A percentile compares a stretch with the other conserved stretches of the same genome.
These are phyloP conservation scores for Dimargaris verticillata DNA, from an alignment of 192 early-diverging fungal species.

Conservation along the genomic window DNA sequence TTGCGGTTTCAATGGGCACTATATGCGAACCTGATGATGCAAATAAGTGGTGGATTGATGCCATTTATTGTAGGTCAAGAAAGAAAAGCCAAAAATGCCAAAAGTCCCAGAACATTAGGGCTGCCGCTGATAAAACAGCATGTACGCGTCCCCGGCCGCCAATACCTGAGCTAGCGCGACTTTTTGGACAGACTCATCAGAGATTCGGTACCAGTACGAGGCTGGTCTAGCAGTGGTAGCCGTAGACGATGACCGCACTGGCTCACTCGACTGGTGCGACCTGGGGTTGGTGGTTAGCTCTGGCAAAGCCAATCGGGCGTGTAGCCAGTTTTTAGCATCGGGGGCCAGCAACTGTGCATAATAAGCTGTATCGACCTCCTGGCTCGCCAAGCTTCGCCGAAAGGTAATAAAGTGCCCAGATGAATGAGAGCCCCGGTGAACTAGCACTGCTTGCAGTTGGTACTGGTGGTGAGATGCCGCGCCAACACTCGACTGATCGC, in stretches of 20 bases:
- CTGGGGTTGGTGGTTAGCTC: background rate
- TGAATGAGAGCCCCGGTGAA: conserved; percentile 58
- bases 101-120: no score
- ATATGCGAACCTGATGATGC: no score
- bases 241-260: background rate
- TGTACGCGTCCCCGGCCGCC: conserved; percentile 25
- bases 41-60: no score
- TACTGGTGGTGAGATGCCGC: conserved; percentile 15
- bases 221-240: background rate
- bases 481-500: no score
- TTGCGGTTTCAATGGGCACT: no score
- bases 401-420: conserved; percentile 66
- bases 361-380: no score
- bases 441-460: conserved; percentile 43
- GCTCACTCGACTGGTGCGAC: background rate
- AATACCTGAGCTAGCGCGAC: conserved; percentile 25
- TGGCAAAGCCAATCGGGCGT: background rate
- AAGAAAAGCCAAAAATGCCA: conserved; percentile 12
- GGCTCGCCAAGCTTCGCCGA: conserved; percentile 15
- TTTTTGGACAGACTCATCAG: conserved; percentile 30
- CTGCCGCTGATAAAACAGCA: conserved; percentile 35
- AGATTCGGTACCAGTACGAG: conserved; percentile 50
- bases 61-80: no score
- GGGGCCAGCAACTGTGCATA: background rate
- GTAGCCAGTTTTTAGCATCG: background rate